Conservation (phyloP, 2,329 filamentous ascomycete genomes). For the Colletotrichum tropicicola region DNA sequence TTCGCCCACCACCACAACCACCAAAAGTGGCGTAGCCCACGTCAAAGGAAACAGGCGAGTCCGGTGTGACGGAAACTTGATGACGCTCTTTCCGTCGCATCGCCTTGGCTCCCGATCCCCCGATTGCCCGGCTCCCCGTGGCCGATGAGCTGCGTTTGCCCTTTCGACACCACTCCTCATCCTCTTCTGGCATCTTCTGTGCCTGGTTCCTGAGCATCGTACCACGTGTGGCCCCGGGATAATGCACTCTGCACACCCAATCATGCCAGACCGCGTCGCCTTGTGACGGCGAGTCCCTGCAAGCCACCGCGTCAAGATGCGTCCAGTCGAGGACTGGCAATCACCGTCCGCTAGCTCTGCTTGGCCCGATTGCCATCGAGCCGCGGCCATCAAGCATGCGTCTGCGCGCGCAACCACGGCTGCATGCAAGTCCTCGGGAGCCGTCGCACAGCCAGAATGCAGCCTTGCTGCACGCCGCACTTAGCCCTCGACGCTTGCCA, state of each 20-base stretch:
- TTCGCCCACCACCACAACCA: neutral
- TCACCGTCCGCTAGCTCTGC: neutral
- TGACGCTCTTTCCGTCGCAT: slow-evolving; percentile 20
- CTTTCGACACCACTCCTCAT: slow-evolving; percentile 1
- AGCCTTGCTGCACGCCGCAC: neutral
- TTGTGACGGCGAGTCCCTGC: neutral
- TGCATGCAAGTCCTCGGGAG: neutral
- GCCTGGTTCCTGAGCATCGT: neutral
- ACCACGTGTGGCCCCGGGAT: slow-evolving; percentile 19
- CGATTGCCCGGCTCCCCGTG: neutral
- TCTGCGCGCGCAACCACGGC: neutral
- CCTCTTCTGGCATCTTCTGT: neutral
- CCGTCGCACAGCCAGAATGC: slow-evolving; percentile 7
- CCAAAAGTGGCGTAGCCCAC: neutral
- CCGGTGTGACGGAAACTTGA: neutral
- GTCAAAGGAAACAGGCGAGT: neutral
- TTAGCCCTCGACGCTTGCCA: neutral
- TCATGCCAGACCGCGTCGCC: neutral
- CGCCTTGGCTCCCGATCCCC: neutral
- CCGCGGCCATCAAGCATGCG: neutral
- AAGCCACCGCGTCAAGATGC: slow-evolving; percentile 14
- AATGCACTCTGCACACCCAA: neutral
- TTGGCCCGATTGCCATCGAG: slow-evolving; percentile 1
- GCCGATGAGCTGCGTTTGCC: neutral
- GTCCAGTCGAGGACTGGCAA: neutral